phyloP scores from a whole-genome alignment of 106 monocot species.

The Phalaenopsis equestris region DNA sequence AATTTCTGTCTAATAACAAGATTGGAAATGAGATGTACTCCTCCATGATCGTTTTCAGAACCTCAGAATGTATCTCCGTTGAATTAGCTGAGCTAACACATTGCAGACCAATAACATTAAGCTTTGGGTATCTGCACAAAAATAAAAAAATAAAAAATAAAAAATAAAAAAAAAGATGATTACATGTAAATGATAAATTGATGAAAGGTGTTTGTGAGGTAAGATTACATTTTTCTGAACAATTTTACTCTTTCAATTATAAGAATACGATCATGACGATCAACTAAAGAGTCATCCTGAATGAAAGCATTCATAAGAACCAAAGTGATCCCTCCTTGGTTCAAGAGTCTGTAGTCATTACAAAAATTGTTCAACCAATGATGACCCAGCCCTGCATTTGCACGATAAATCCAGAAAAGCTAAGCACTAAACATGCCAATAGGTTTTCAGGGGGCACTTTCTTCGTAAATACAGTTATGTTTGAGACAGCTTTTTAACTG shows the following conservation, averaged over 20 bases:
- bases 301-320: conserved; percentile 14
- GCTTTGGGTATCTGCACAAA: conserved; percentile 26
- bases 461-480: not conserved
- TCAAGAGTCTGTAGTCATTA: not conserved
- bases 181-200: conserved; percentile 7
- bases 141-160: no score
- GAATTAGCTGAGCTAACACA: conserved; percentile 20
- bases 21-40: conserved; percentile 47
- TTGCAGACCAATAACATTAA: conserved; percentile 37
- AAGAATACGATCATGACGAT: conserved; percentile 2
- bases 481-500: no score
- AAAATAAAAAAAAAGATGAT: not conserved
- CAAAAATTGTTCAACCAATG: conserved; percentile 35
- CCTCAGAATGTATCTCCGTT: conserved; percentile 7
- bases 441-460: not conserved
- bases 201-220: not conserved
- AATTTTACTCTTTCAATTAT: conserved; percentile 34
- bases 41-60: conserved; percentile 28
- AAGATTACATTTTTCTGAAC: conserved; percentile 27
- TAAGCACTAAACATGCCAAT: not conserved
- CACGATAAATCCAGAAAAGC: not conserved
- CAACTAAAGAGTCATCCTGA: conserved; percentile 8
- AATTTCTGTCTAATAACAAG: conserved; percentile 31
- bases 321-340: conserved; percentile 22
- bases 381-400: conserved; percentile 36